A percentile compares a stretch with the other conserved stretches of the same genome.
These are phyloP conservation scores for Cucurbita ficifolia DNA, from an alignment of 306 rosid species.

Conservation along the genomic window DNA sequence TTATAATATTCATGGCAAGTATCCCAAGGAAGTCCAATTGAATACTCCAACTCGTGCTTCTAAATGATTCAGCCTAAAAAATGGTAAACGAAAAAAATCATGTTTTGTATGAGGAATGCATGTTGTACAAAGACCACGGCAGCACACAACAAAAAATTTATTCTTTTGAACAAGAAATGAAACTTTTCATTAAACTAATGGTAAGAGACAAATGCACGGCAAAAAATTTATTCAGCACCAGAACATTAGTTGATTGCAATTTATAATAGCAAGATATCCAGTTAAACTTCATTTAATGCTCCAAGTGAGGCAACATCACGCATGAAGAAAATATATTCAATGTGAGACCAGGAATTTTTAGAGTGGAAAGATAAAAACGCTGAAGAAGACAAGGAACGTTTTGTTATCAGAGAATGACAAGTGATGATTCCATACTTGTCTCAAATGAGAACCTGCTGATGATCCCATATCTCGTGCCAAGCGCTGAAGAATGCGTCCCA, in stretches of 20 bases:
- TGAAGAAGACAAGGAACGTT: not conserved
- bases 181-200: not conserved
- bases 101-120: not conserved
- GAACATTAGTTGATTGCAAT: not conserved
- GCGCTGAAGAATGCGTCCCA: conserved; percentile 90
- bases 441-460: conserved; percentile 58
- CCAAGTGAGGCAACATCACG: not conserved
- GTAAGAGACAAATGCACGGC: not conserved
- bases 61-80: not conserved
- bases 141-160: not conserved
- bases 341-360: not conserved
- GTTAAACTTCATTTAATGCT: not conserved
- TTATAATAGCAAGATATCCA: not conserved
- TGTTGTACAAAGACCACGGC: not conserved
- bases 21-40: not conserved
- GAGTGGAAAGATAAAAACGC: not conserved
- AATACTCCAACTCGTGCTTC: not conserved
- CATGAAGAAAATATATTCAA: not conserved
- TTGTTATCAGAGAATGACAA: not conserved
- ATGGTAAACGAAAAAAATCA: not conserved
- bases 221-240: not conserved
- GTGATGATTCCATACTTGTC: conserved; percentile 55
- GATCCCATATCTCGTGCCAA: conserved; percentile 92
- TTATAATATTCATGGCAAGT: not conserved
- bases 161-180: not conserved